Evolutionary conservation across 164 flowering plant genomes (phyloP).

Genomic region (Chimonanthus praecox): DNA sequence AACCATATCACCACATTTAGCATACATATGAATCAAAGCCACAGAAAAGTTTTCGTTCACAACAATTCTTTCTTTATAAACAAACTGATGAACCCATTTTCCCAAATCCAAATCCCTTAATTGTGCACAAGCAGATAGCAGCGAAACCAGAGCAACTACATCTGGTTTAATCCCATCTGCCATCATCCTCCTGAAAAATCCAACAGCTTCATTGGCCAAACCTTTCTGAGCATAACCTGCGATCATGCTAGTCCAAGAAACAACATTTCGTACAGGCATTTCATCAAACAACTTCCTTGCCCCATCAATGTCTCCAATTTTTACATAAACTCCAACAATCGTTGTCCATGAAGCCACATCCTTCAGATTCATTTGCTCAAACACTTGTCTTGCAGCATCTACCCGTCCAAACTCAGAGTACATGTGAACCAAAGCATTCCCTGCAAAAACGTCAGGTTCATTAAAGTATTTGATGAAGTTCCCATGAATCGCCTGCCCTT

Average conservation of each 20-base stretch:
- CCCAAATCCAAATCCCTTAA: slow-evolving; percentile 15
- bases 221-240: slow-evolving; percentile 13
- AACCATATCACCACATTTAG: slow-evolving; percentile 27
- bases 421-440: slow-evolving; percentile 18
- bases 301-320: slow-evolving; percentile 12
- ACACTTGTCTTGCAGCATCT: slow-evolving; percentile 10
- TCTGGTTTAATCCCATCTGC: slow-evolving; percentile 15
- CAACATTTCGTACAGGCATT: slow-evolving; percentile 24
- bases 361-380: slow-evolving; percentile 14
- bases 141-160: slow-evolving; percentile 12
- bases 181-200: slow-evolving; percentile 17
- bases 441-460: slow-evolving; percentile 3
- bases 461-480: not conserved
- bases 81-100: slow-evolving; percentile 16
- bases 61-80: slow-evolving; percentile 5
- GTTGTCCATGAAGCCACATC: slow-evolving; percentile 18
- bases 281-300: slow-evolving; percentile 15
- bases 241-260: slow-evolving; percentile 28
- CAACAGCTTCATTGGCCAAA: slow-evolving; percentile 14
- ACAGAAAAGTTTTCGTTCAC: slow-evolving; percentile 12
- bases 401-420: slow-evolving; percentile 10
- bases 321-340: slow-evolving; percentile 12
- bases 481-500: slow-evolving; percentile 13
- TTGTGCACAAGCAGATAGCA: slow-evolving; percentile 20
- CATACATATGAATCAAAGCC: slow-evolving; percentile 22